phyloP scores from a whole-genome alignment of 306 rosid genomes.

The Lathyrus aphaca region DNA sequence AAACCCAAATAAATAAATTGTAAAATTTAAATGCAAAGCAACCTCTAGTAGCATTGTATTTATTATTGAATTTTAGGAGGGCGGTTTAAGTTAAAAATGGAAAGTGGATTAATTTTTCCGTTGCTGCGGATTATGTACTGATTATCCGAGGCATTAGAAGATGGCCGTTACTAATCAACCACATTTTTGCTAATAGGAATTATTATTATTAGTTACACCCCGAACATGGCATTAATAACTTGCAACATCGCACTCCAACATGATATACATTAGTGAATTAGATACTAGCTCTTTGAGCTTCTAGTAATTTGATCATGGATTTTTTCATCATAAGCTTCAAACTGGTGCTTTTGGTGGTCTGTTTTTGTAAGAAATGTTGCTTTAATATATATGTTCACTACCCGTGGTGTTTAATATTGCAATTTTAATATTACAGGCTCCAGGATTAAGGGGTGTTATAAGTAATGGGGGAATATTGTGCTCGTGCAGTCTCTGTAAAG shows the following conservation, averaged over 20 bases:
- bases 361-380: background rate
- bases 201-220: conserved; percentile 5
- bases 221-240: conserved; percentile 8
- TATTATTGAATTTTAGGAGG: conserved; percentile 1
- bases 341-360: background rate
- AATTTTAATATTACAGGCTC: conserved; percentile 53
- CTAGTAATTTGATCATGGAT: conserved; percentile 4
- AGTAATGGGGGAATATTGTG: conserved; percentile 88
- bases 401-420: conserved; percentile 27
- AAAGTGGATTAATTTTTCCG: background rate
- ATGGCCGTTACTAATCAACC: conserved; percentile 6
- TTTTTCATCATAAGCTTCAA: background rate
- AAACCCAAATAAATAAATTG: conserved; percentile 12
- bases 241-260: background rate
- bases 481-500: conserved; percentile 74
- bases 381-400: conserved; percentile 1
- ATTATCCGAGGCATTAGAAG: conserved; percentile 16
- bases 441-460: conserved; percentile 81
- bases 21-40: background rate
- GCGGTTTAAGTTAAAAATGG: background rate
- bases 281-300: conserved; percentile 8
- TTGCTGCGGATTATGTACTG: background rate
- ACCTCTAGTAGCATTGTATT: background rate
- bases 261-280: background rate
- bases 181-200: conserved; percentile 12